Evolutionary conservation across 306 rosid species (phyloP).

Genomic region (Psophocarpus tetragonolobus): DNA sequence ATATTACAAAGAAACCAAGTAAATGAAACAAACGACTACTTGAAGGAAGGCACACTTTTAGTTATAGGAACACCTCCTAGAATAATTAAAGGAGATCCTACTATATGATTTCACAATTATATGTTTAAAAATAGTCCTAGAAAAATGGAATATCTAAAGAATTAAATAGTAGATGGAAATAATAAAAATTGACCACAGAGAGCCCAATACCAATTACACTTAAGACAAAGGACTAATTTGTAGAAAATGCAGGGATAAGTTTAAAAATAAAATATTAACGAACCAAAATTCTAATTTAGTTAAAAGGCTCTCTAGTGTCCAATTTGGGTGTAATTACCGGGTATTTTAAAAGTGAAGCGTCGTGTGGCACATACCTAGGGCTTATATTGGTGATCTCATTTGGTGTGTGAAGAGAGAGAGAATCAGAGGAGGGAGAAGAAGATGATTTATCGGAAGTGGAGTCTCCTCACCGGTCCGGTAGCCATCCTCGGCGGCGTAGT

Average conservation of each 20-base stretch:
- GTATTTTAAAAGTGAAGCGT: too few relatives aligned
- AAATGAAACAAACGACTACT: background rate
- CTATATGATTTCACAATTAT: background rate
- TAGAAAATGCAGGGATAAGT: too few relatives aligned
- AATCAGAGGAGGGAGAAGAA: conserved; percentile 15
- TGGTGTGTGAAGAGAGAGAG: background rate
- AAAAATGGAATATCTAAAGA: background rate
- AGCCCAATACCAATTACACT: too few relatives aligned
- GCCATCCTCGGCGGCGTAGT: conserved; percentile 66
- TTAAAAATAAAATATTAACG: too few relatives aligned
- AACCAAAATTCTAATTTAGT: too few relatives aligned
- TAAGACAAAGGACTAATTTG: too few relatives aligned
- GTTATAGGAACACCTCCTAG: background rate
- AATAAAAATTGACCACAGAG: too few relatives aligned
- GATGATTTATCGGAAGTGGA: conserved; percentile 96
- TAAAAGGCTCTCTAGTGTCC: too few relatives aligned
- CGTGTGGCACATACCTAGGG: background rate
- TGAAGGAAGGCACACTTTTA: background rate
- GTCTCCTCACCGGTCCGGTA: conserved; percentile 71
- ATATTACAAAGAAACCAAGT: background rate
- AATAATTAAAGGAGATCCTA: background rate
- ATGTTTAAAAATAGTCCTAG: too few relatives aligned
- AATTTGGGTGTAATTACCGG: too few relatives aligned
- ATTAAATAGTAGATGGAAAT: too few relatives aligned
- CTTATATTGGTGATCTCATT: background rate